phyloP scores from a whole-genome alignment of 805 yeast species.

The Pichia californica region DNA sequence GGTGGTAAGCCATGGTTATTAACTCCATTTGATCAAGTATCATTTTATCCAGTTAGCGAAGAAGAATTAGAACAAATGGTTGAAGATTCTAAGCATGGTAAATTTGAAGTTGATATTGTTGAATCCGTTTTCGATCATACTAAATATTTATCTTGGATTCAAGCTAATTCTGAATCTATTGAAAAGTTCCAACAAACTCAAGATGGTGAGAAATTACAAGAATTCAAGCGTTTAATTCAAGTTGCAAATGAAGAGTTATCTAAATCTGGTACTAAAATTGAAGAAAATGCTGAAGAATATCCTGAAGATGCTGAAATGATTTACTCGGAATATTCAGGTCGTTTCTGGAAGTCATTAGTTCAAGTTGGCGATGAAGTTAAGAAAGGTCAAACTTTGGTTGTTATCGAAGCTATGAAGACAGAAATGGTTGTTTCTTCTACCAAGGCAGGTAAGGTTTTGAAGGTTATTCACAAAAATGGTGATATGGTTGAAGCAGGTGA shows the following conservation, averaged over 20 bases:
- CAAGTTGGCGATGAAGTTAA: conserved; percentile 68
- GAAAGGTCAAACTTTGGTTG: conserved; percentile 73
- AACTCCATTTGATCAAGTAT: conserved; percentile 89
- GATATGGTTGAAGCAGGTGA: conserved; percentile 98
- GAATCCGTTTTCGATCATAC: conserved; percentile 80
- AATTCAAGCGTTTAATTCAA: conserved; percentile 78
- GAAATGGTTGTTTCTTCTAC: conserved; percentile 87
- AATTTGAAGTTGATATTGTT: conserved; percentile 64
- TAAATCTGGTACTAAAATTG: conserved; percentile 39
- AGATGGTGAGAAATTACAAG: conserved; percentile 76
- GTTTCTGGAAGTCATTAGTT: conserved; percentile 92
- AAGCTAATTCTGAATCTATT: conserved; percentile 65
- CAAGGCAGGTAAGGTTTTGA: conserved; percentile 60
- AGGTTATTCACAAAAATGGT: conserved; percentile 75
- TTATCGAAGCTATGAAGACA: conserved; percentile 97
- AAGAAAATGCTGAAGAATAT: conserved; percentile 46
- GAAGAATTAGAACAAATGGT: conserved; percentile 66
- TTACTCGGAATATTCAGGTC: conserved; percentile 93
- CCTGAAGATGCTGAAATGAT: conserved; percentile 78
- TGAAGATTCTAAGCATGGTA: conserved; percentile 75
- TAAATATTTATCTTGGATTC: conserved; percentile 72
- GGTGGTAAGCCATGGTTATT: conserved; percentile 77
- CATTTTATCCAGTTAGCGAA: conserved; percentile 88
- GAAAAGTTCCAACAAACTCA: conserved; percentile 59
- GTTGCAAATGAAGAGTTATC: conserved; percentile 70